Conservation (phyloP, 108 stramenopile species). For the Schizochytrium sp. region DNA sequence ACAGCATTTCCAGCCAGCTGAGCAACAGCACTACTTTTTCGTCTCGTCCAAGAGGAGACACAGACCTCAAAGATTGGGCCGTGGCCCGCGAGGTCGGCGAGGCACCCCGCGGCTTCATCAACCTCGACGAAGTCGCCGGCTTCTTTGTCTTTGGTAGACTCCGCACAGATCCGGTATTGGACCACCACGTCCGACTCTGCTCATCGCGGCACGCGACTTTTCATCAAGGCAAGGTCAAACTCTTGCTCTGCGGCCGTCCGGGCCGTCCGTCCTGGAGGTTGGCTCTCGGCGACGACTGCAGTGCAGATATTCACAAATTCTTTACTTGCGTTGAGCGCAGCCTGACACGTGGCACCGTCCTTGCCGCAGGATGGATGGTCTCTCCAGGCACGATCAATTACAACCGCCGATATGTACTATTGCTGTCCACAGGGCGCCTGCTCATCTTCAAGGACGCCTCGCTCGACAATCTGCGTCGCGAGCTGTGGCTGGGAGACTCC, state of each 20-base stretch:
- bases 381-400: background rate
- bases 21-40: no score
- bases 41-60: background rate
- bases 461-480: background rate
- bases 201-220: background rate
- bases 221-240: background rate
- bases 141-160: background rate
- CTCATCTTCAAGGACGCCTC: constrained; percentile 2
- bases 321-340: background rate
- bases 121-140: background rate
- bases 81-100: background rate
- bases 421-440: background rate
- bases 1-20: no score
- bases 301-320: background rate
- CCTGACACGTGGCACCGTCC: background rate
- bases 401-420: background rate
- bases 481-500: background rate
- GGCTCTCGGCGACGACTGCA: background rate
- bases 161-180: background rate
- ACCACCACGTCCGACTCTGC: background rate
- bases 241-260: background rate
- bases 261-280: background rate
- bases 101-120: background rate
- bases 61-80: background rate
- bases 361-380: background rate